A percentile compares a stretch with the other conserved stretches of the same genome.
Evolutionary conservation across 176 grass and related monocot genomes (phyloP).

Genomic region (Oryza punctata): DNA sequence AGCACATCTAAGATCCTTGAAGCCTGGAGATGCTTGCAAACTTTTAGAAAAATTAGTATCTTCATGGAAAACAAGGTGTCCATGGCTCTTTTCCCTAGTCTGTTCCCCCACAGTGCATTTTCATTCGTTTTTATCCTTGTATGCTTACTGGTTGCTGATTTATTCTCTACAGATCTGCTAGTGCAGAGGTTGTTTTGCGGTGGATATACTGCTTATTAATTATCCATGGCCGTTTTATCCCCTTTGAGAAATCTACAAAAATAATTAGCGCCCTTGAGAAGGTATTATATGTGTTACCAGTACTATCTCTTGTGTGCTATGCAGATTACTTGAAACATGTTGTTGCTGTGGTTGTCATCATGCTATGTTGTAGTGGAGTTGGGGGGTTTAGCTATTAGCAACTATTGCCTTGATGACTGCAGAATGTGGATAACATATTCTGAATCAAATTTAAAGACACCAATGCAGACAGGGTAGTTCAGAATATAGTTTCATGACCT

Average conservation of each 20-base stretch:
- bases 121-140: background rate
- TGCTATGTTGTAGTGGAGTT: background rate
- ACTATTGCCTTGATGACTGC: background rate
- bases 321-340: constrained; percentile 8
- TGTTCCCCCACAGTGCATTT: constrained; percentile 1
- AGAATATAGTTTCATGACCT: background rate
- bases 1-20: constrained; percentile 64
- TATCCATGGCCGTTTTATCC: constrained; percentile 69
- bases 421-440: background rate
- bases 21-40: constrained; percentile 61
- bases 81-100: background rate
- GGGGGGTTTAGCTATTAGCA: background rate
- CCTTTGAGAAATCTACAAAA: constrained; percentile 52
- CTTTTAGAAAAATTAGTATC: constrained; percentile 69
- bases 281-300: constrained; percentile 48
- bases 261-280: constrained; percentile 57
- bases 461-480: background rate
- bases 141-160: constrained; percentile 12
- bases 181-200: constrained; percentile 55
- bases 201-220: constrained; percentile 88
- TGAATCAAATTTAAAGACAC: background rate
- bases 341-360: background rate
- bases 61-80: constrained; percentile 77
- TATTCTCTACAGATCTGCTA: constrained; percentile 60
- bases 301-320: constrained; percentile 18